A percentile compares a stretch with the other conserved stretches of the same genome.
Conservation (phyloP, 164 flowering plant genomes). For the Berberis thunbergii region DNA sequence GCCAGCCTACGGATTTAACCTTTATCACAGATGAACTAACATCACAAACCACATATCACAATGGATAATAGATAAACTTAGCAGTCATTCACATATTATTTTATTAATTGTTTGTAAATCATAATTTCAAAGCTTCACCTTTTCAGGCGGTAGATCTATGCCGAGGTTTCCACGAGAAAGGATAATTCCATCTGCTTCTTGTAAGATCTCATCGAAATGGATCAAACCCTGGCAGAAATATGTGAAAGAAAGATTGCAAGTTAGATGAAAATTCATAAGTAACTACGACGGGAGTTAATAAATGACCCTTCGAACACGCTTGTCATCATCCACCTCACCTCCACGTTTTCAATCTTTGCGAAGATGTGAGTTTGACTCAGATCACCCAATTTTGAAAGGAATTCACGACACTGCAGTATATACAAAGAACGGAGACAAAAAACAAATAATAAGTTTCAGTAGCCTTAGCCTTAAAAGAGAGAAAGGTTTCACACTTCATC, state of each 20-base stretch:
- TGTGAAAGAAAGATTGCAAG: not conserved
- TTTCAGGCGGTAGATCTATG: slow-evolving; percentile 76
- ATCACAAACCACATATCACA: too few relatives aligned
- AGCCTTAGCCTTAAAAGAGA: too few relatives aligned
- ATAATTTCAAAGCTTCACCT: slow-evolving; percentile 31
- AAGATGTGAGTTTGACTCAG: slow-evolving; percentile 84
- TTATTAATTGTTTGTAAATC: too few relatives aligned
- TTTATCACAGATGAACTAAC: too few relatives aligned
- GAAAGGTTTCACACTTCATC: too few relatives aligned
- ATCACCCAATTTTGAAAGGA: slow-evolving; percentile 69
- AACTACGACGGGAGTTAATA: too few relatives aligned
- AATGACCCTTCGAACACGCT: too few relatives aligned
- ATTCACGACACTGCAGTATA: slow-evolving; percentile 65
- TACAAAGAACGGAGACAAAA: not conserved
- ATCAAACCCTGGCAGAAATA: slow-evolving; percentile 40
- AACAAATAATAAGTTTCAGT: too few relatives aligned
- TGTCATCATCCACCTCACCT: slow-evolving; percentile 15
- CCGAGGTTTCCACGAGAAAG: slow-evolving; percentile 76
- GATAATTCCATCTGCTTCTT: slow-evolving; percentile 74
- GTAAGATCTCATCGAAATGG: slow-evolving; percentile 69
- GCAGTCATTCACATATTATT: too few relatives aligned
- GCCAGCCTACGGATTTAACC: too few relatives aligned
- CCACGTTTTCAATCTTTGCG: slow-evolving; percentile 65
- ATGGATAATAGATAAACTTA: too few relatives aligned
- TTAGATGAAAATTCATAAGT: too few relatives aligned